Evolutionary conservation across 2,329 filamentous ascomycete genomes (phyloP).

Genomic region (Aspergillus sp.): DNA sequence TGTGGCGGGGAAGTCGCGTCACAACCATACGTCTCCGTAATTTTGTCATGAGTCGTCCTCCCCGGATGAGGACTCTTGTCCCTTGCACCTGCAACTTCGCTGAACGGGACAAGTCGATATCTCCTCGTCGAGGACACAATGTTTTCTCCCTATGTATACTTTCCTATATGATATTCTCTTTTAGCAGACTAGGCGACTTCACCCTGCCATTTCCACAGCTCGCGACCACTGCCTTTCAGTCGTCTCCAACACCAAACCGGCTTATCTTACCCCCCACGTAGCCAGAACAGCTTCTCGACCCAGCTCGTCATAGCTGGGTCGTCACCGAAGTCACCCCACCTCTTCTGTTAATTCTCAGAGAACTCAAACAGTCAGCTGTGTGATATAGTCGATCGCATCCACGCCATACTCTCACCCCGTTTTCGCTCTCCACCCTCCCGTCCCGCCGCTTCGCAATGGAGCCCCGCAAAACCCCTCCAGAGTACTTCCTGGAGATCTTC

Average conservation of each 20-base stretch:
- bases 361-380: neutral
- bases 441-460: slow-evolving; percentile 52
- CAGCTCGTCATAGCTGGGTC: slow-evolving; percentile 22
- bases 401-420: neutral
- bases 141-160: slow-evolving; percentile 1
- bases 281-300: slow-evolving; percentile 11
- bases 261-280: slow-evolving; percentile 14
- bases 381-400: neutral
- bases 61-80: neutral
- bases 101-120: neutral
- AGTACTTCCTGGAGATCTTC: slow-evolving; percentile 92
- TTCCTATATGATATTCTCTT: neutral
- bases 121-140: neutral
- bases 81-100: neutral
- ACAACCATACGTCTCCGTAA: neutral
- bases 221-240: slow-evolving; percentile 5
- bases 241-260: slow-evolving; percentile 5
- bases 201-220: neutral
- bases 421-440: neutral
- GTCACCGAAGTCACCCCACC: slow-evolving; percentile 4
- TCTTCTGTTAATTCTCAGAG: neutral
- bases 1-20: neutral
- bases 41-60: neutral
- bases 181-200: neutral
- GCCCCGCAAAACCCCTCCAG: slow-evolving; percentile 65